Conservation (phyloP, 805 yeast genomes). For the Starmerella geochares region DNA sequence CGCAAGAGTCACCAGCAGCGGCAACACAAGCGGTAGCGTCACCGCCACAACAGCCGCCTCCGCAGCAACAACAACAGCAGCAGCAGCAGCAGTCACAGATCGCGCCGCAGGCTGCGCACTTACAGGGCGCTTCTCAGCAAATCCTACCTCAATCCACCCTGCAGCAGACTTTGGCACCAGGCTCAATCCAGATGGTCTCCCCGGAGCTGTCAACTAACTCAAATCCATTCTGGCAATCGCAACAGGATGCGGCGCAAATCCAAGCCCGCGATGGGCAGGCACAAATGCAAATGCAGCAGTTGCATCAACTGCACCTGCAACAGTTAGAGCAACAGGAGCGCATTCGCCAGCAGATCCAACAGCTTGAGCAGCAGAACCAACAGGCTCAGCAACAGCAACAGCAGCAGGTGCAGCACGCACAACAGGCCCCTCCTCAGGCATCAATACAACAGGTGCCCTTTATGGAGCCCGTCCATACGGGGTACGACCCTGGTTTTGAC, state of each 20-base stretch:
- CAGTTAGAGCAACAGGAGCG: conserved; percentile 25
- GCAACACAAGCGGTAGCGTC: neutral
- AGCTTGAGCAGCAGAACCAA: conserved; percentile 21
- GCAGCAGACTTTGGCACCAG: conserved; percentile 16
- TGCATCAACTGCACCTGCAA: conserved; percentile 27
- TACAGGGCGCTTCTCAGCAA: conserved; percentile 11
- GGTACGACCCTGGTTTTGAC: conserved; percentile 17
- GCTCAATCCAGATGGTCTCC: conserved; percentile 4
- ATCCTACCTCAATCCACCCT: neutral
- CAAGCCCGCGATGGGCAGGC: conserved; percentile 26
- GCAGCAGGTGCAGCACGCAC: conserved; percentile 17
- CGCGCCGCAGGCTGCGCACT: conserved; percentile 7
- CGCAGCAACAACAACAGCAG: neutral
- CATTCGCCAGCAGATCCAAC: conserved; percentile 26
- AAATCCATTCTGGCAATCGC: conserved; percentile 24
- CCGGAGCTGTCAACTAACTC: conserved; percentile 11
- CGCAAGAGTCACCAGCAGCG: neutral
- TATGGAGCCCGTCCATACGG: conserved; percentile 20
- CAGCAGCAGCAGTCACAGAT: conserved; percentile 10
- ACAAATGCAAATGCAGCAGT: conserved; percentile 28
- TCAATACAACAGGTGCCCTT: conserved; percentile 11
- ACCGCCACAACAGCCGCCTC: neutral
- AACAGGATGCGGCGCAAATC: conserved; percentile 22
- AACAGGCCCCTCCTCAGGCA: conserved; percentile 12
- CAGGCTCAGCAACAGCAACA: conserved; percentile 19